Evolutionary conservation across 352 stramenopile genomes (phyloP), one percentile per base, ranked within the genome.

Genomic region (Pythium folliculosum): DNA sequence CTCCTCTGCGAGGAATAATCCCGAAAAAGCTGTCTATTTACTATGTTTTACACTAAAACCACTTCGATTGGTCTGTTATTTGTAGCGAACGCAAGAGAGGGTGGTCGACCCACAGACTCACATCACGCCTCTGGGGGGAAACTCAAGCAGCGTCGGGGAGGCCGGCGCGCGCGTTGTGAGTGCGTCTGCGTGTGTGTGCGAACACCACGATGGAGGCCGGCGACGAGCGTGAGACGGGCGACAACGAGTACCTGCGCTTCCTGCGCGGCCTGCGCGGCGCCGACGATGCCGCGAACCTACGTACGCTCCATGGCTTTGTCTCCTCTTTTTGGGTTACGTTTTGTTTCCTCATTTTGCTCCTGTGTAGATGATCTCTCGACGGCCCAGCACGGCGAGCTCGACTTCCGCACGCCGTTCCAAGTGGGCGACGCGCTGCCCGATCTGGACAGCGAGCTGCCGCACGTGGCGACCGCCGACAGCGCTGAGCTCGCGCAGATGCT

Each of bases 241-340:
- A 91, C 50, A 88, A 87, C 71, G 83, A 92, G 72, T 92, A 94
- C 72, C 65, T 94, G 69, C 80, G 85, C 72, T 94, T 92, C 63
- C 61, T 91, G 67, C 82, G 82, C 53, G 81, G 81, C 13, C 76
- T 93, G 61, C 81, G 85, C 14, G 63, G 75, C 32, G 55, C 70
- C 25, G 83, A 94, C 50, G 84, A 93, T 56, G 61, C 53, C 12
- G 55, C 74, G 43, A 75, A 65, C 25, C 48, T 60, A 13, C 55
- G 55, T 71, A 23, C 43, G 69, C 7, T 43, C 9, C 3, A 6
- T 1, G 40, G 14, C 1, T 47, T 6, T 12, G 12, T 19, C 14
- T 47, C 17, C 17, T 69, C 57, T 25, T 8, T 6, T 32, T 30
- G 17, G 8, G 51, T 47, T 30, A 16, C 5, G 16, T 58, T 61